Evolutionary conservation across 148 eudicot genomes (phyloP).

Genomic region (Diospyros kaki): DNA sequence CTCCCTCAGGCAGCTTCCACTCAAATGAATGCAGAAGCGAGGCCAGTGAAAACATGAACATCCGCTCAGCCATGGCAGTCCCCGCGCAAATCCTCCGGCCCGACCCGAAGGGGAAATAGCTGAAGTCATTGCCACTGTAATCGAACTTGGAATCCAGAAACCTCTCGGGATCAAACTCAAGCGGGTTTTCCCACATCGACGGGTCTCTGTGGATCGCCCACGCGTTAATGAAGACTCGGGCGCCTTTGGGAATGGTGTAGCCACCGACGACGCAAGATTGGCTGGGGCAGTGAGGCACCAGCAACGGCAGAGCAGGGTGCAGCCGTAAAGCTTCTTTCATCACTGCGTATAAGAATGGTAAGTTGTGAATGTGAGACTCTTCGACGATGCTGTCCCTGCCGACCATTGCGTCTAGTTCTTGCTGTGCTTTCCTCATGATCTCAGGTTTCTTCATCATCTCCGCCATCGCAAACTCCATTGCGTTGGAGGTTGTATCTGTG

Average conservation of each 20-base stretch:
- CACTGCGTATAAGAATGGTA: slow-evolving; percentile 17
- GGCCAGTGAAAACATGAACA: slow-evolving; percentile 29
- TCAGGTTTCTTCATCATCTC: slow-evolving; percentile 23
- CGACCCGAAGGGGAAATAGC: slow-evolving; percentile 11
- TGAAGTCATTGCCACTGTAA: slow-evolving; percentile 6
- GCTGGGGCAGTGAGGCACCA: neutral
- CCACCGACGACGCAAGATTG: neutral
- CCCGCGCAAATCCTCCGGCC: slow-evolving; percentile 18
- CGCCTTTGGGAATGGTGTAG: neutral
- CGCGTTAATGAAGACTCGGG: neutral
- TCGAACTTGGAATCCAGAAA: slow-evolving; percentile 2
- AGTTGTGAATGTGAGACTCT: slow-evolving; percentile 18
- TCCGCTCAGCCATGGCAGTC: slow-evolving; percentile 30
- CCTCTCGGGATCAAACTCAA: slow-evolving; percentile 12
- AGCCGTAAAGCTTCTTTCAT: neutral
- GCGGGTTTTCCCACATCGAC: neutral
- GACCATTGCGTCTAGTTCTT: slow-evolving; percentile 22
- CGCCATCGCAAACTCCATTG: slow-evolving; percentile 20
- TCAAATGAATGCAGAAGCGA: slow-evolving; percentile 39
- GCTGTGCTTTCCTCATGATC: slow-evolving; percentile 19
- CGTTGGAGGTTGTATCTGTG: slow-evolving; percentile 36
- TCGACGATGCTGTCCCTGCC: slow-evolving; percentile 22
- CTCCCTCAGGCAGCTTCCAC: slow-evolving; percentile 39
- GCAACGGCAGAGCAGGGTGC: neutral
- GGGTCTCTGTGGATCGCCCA: slow-evolving; percentile 14